These are phyloP conservation scores for Sporisorium graminicola DNA, from an alignment of 1,284 basidiomycete genomes.

Conservation along the genomic window DNA sequence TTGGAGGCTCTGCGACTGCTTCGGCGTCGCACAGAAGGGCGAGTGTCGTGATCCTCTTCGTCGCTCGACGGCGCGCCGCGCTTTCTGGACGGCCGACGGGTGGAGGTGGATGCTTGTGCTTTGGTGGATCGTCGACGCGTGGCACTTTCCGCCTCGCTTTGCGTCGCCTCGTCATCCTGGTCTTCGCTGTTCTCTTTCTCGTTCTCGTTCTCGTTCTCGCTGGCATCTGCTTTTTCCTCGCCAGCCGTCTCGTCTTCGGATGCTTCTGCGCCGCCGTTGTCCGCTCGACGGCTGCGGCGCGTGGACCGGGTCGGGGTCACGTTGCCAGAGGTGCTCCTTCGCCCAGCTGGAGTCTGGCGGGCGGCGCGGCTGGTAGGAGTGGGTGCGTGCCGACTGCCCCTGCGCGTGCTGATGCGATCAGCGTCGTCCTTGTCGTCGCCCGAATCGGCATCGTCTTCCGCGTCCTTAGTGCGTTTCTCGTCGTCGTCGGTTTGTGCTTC, in stretches of 20 bases:
- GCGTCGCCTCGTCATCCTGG: conserved; percentile 28
- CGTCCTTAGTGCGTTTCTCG: conserved; percentile 10
- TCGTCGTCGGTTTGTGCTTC: conserved; percentile 33
- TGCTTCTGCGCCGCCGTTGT: conserved; percentile 22
- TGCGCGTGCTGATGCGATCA: conserved; percentile 36
- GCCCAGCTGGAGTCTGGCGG: conserved; percentile 7
- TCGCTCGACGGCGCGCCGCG: conserved; percentile 38
- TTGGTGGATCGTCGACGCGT: conserved; percentile 22
- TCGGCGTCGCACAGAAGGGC: conserved; percentile 39
- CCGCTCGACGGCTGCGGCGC: conserved; percentile 34
- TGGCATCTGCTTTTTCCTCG: conserved; percentile 27
- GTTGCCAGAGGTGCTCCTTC: conserved; percentile 39
- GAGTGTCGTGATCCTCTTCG: conserved; percentile 35
- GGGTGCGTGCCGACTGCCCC: conserved; percentile 38
- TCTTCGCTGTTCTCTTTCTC: conserved; percentile 11
- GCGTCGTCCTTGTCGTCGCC: conserved; percentile 57
- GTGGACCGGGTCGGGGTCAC: conserved; percentile 42
- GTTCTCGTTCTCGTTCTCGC: conserved; percentile 22
- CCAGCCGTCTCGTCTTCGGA: conserved; percentile 28
- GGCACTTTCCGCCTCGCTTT: conserved; percentile 36
- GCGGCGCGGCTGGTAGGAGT: conserved; percentile 14
- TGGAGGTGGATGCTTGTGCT: conserved; percentile 10
- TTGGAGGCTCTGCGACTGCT: conserved; percentile 46
- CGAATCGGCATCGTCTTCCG: conserved; percentile 27
- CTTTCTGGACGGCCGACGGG: conserved; percentile 26